A percentile compares a stretch with the other conserved stretches of the same genome.
Evolutionary conservation across 2,329 filamentous ascomycete species (phyloP).

Genomic region (Arthrobotrys conoides): DNA sequence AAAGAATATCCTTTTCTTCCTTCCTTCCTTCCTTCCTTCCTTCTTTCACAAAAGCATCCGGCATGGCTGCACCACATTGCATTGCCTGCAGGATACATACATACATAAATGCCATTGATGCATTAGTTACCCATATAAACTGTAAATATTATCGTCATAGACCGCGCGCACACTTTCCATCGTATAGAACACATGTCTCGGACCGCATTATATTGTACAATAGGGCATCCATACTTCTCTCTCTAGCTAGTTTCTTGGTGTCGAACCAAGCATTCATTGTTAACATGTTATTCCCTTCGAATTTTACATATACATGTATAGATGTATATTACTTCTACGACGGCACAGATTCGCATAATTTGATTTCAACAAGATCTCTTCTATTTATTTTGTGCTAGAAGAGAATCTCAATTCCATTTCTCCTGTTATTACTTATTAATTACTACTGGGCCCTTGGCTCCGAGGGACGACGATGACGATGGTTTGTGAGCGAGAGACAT

Average conservation of each 20-base stretch:
- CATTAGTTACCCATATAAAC: not conserved
- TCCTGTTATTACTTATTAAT: slow-evolving; percentile 57
- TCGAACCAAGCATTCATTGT: too few relatives aligned
- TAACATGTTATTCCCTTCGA: too few relatives aligned
- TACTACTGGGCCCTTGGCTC: slow-evolving; percentile 41
- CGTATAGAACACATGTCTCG: not conserved
- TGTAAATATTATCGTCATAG: slow-evolving; percentile 26
- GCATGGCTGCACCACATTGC: not conserved
- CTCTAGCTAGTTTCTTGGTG: too few relatives aligned
- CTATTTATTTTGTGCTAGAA: slow-evolving; percentile 16
- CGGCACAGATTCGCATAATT: not conserved
- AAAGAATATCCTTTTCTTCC: not conserved
- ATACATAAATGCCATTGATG: not conserved
- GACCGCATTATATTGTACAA: not conserved
- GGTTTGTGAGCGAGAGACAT: slow-evolving; percentile 36
- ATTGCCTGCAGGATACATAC: not conserved
- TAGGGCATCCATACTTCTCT: not conserved
- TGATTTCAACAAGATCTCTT: slow-evolving; percentile 25
- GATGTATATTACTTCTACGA: too few relatives aligned
- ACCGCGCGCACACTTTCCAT: not conserved
- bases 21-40: too few relatives aligned
- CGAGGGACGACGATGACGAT: slow-evolving; percentile 36
- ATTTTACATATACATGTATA: too few relatives aligned
- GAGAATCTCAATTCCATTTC: slow-evolving; percentile 36
- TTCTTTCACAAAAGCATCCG: not conserved